A percentile compares a stretch with the other conserved stretches of the same genome.
Evolutionary conservation across 2,329 filamentous ascomycete genomes (phyloP).

Genomic region (Coniochaeta prunicola): DNA sequence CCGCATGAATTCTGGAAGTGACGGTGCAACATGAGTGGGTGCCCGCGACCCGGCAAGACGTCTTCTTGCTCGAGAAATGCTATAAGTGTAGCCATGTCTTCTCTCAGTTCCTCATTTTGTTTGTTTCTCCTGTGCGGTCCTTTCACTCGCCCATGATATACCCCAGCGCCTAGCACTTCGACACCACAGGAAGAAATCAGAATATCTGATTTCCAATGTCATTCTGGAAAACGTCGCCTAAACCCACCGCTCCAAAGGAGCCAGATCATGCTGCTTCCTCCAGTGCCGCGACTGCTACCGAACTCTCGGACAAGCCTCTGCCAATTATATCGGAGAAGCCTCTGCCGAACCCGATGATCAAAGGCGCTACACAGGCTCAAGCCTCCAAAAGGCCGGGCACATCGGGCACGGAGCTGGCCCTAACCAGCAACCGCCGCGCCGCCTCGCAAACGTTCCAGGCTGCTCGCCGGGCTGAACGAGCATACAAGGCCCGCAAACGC

Average conservation of each 20-base stretch:
- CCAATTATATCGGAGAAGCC: conserved; percentile 13
- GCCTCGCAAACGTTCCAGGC: conserved; percentile 29
- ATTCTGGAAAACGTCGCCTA: conserved; percentile 6
- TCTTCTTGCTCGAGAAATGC: no score
- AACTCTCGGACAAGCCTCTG: background rate
- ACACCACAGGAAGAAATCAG: background rate
- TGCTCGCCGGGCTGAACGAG: conserved; percentile 31
- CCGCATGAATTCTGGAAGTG: conserved; percentile 5
- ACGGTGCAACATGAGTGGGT: background rate
- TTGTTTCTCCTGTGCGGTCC: background rate
- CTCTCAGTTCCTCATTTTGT: background rate
- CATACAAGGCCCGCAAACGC: conserved; percentile 33
- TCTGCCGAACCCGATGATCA: conserved; percentile 10
- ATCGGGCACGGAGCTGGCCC: conserved; percentile 33
- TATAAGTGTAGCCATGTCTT: background rate
- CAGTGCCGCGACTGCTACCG: conserved; percentile 3
- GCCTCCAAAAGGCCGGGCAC: conserved; percentile 27
- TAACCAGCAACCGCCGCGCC: conserved; percentile 27
- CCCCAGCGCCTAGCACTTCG: background rate
- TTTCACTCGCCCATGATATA: background rate
- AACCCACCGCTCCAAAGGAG: conserved; percentile 1
- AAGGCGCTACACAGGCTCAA: background rate
- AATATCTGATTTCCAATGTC: background rate
- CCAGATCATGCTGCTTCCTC: background rate
- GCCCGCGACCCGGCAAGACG: no score